A percentile compares a stretch with the other conserved stretches of the same genome.
phyloP scores from a whole-genome alignment of 257 asterid genomes.

The Paulownia fortunei region DNA sequence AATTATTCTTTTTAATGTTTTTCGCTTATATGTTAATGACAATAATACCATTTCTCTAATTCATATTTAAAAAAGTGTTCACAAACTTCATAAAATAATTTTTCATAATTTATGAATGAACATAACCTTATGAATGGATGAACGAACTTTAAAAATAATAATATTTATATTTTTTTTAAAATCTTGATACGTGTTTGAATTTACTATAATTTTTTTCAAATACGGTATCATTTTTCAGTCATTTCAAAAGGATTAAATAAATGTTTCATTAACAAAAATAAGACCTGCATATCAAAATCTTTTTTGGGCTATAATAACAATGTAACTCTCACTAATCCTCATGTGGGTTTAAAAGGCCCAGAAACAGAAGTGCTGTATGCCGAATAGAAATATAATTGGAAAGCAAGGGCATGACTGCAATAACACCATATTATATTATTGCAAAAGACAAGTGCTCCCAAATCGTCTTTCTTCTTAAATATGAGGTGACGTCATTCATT shows the following conservation, averaged over 20 bases:
- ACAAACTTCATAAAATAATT: too few relatives aligned
- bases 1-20: too few relatives aligned
- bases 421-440: background rate
- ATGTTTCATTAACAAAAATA: background rate
- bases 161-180: too few relatives aligned
- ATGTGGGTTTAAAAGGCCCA: background rate
- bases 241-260: background rate
- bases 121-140: background rate
- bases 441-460: background rate
- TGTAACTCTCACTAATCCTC: background rate
- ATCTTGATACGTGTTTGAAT: too few relatives aligned
- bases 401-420: slow-evolving; percentile 27
- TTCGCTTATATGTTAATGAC: too few relatives aligned
- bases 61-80: too few relatives aligned
- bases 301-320: background rate
- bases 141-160: background rate
- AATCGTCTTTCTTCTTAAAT: background rate
- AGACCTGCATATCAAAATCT: background rate
- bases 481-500: slow-evolving; percentile 33
- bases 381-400: background rate
- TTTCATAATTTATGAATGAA: background rate
- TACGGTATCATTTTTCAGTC: too few relatives aligned
- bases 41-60: too few relatives aligned
- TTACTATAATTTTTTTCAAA: too few relatives aligned
- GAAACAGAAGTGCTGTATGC: background rate